Base-by-base conservation (phyloP, 2,329 filamentous ascomycete genomes). In the Paracorniculantispora psalliotae region DNA sequence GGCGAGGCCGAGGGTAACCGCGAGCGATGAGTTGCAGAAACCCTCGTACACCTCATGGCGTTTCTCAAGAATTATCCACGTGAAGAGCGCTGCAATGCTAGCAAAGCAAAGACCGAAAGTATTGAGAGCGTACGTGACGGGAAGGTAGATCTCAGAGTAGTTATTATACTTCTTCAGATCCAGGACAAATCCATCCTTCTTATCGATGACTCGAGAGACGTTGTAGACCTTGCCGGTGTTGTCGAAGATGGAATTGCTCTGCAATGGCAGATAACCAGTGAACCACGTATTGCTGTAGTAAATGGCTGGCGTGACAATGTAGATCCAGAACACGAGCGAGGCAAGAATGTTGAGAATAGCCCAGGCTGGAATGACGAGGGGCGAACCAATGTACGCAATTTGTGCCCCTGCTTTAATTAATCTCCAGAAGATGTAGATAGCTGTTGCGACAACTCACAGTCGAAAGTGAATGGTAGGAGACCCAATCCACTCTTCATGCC, bases 61-160 rank as follows among this genome's bases (percentile, higher is more conserved):
- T 57, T 71, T 71, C 56, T 72, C 69, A 0, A 71, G 64, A 8
- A 67, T 64, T 2, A 70, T 57, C 69, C 69, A 72, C 8, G 70
- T 64, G 15, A 71, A 69, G 0, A 72, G 66, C 1, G 69, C 70
- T 0, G 77, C 75, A 26, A 82, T 75, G 13, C 78, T 77, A 5
- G 81, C 81, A 58, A 83, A 83, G 1, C 77, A 77, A 2, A 82
- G 72, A 2, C 81, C 79, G 60, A 81, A 83, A 0, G 77, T 78
- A 3, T 78, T 79, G 0, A 80, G 76, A 0, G 72, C 72, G 47
- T 72, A 75, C 0, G 72, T 74, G 1, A 71, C 67, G 0, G 79
- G 77, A 8, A 83, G 69, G 59, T 81, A 82, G 39, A 72, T 70
- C 67, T 70, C 77, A 2, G 81, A 84, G 62, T 84, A 84, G 1